Percentiles rank a stretch among this genome's conserved stretches.
Conservation (phyloP, 352 stramenopile species). For the Pythium monospermum region DNA sequence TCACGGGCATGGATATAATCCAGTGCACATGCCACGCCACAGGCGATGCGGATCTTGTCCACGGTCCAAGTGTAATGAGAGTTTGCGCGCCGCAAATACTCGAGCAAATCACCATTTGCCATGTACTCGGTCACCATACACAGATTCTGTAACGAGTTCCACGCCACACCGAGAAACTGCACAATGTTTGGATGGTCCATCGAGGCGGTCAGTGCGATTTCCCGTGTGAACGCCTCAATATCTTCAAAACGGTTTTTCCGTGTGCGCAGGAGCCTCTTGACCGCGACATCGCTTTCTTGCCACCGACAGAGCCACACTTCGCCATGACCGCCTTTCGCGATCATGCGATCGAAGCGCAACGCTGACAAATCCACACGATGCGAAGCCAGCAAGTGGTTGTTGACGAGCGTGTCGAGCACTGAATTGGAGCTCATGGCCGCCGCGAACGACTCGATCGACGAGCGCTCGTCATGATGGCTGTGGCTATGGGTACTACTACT, state of each 20-base stretch:
- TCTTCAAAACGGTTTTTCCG: slow-evolving; percentile 1
- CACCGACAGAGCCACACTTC: slow-evolving; percentile 14
- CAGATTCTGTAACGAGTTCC: slow-evolving; percentile 5
- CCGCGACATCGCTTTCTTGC: neutral
- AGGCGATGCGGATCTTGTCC: slow-evolving; percentile 37
- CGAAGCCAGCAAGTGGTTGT: neutral
- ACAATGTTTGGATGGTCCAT: slow-evolving; percentile 11
- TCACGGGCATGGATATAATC: slow-evolving; percentile 30
- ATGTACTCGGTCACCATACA: slow-evolving; percentile 14
- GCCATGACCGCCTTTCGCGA: slow-evolving; percentile 8
- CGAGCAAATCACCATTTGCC: slow-evolving; percentile 7
- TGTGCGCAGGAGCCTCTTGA: slow-evolving; percentile 12
- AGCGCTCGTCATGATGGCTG: slow-evolving; percentile 2
- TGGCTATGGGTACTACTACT: neutral
- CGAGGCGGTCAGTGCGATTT: slow-evolving; percentile 11
- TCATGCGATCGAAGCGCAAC: slow-evolving; percentile 7
- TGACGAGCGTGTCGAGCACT: slow-evolving; percentile 6
- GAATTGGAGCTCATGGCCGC: slow-evolving; percentile 1
- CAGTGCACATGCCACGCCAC: slow-evolving; percentile 32
- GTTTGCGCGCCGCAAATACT: slow-evolving; percentile 1
- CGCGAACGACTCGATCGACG: slow-evolving; percentile 8
- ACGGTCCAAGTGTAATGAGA: slow-evolving; percentile 25
- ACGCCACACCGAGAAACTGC: slow-evolving; percentile 13
- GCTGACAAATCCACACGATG: neutral
- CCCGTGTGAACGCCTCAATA: slow-evolving; percentile 3